A percentile compares a stretch with the other conserved stretches of the same genome.
These are phyloP conservation scores for Aureobasidium uvarum DNA, from an alignment of 2,329 filamentous ascomycete species.

Conservation along the genomic window DNA sequence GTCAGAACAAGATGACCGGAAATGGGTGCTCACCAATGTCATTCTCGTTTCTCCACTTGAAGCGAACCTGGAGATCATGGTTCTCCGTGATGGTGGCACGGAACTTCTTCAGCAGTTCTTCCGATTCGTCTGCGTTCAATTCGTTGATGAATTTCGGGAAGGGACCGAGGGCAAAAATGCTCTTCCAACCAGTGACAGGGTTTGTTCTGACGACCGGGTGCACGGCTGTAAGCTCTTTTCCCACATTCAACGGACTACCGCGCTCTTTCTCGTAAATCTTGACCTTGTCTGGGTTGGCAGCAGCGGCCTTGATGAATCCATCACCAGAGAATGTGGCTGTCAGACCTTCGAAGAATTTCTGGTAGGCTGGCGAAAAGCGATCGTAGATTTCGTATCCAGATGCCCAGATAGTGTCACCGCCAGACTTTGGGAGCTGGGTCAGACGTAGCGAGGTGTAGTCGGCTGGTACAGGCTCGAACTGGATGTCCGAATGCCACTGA, in stretches of 20 bases:
- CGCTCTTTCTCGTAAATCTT: slow-evolving; percentile 50
- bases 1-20: slow-evolving; percentile 26
- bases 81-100: slow-evolving; percentile 45
- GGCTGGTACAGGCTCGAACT: slow-evolving; percentile 44
- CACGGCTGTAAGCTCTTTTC: slow-evolving; percentile 49
- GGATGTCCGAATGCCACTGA: slow-evolving; percentile 53
- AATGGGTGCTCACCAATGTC: slow-evolving; percentile 42
- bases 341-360: slow-evolving; percentile 58
- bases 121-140: slow-evolving; percentile 45
- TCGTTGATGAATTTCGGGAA: slow-evolving; percentile 45
- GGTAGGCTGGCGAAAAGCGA: slow-evolving; percentile 55
- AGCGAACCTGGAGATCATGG: slow-evolving; percentile 53
- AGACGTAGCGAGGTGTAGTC: slow-evolving; percentile 44
- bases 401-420: slow-evolving; percentile 41
- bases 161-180: slow-evolving; percentile 49
- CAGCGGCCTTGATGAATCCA: slow-evolving; percentile 42
- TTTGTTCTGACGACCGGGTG: slow-evolving; percentile 62
- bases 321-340: slow-evolving; percentile 44
- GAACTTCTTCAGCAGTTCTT: slow-evolving; percentile 47
- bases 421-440: slow-evolving; percentile 43
- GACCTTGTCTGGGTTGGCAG: slow-evolving; percentile 42
- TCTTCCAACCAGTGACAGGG: slow-evolving; percentile 64
- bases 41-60: slow-evolving; percentile 51
- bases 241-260: slow-evolving; percentile 57
- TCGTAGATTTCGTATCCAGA: slow-evolving; percentile 61